Evolutionary conservation across 164 flowering plant genomes (phyloP), one percentile per base, ranked within the genome.

Genomic region (Tetracentron sinense): DNA sequence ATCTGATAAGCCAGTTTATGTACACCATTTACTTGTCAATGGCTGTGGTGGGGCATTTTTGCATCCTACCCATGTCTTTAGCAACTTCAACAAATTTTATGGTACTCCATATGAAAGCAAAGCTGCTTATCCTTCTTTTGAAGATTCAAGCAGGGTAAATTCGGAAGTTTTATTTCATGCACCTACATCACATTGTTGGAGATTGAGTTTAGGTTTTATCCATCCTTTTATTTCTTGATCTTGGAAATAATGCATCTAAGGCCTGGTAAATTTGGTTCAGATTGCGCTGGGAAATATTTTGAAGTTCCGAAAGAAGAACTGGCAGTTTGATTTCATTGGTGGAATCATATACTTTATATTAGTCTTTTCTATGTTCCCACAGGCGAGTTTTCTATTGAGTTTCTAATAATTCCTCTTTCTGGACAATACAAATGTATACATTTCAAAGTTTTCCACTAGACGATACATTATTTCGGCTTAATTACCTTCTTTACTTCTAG

Each of bases 1-100:
- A 55, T 79, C 96, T 16, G 89, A 84, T 50, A 86, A 75, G 63
- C 91, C 96, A 42, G 96, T 65, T 56, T 71, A 79, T 78, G 96
- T 92, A 63, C 95, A 88, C 38, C 97, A 95, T 78, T 75, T 95
- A 31, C 87, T 95, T 75, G 99, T 95, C 14, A 95, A 95, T 83
- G 99, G 99, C 53, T 90, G 97, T 74, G 99, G 99, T 69, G 99
- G 99, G 60, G 98, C 99, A 42, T 95, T 95, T 83, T 77, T 95
- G 79, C 98, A 95, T 72, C 99, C 99, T 61, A 95, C 99, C 31
- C 99, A 95, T 72, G 91, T 85, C 53, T 95, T 95, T 69, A 81
- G 86, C 63, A 76, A 83, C 63, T 95, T 95, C 67, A 77, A 79
- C 22, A 80, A 78, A 60, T 70, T 64, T 56, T 78, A 69, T 75